phyloP scores from a whole-genome alignment of 441 rosid genomes.

The Brassica balearica region DNA sequence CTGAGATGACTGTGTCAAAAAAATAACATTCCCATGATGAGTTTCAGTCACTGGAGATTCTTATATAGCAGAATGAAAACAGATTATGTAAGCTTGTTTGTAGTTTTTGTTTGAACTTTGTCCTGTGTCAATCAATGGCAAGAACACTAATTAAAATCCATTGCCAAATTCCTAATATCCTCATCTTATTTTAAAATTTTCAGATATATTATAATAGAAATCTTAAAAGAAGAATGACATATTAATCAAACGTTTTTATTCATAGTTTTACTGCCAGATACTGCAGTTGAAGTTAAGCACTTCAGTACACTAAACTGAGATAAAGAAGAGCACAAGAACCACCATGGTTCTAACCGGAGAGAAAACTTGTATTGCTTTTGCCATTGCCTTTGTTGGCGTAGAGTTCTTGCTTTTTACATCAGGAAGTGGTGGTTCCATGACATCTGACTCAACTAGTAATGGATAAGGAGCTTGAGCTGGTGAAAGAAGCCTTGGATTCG shows the following conservation, averaged over 20 bases:
- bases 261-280: not conserved
- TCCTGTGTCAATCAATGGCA: too few species aligned
- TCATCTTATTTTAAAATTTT: too few species aligned
- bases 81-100: too few species aligned
- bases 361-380: constrained; percentile 25
- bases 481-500: not conserved
- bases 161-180: too few species aligned
- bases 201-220: too few species aligned
- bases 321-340: constrained; percentile 35
- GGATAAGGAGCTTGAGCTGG: not conserved
- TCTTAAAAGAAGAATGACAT: not conserved
- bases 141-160: too few species aligned
- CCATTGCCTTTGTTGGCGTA: constrained; percentile 33
- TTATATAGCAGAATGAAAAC: too few species aligned
- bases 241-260: not conserved
- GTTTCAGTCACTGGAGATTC: too few species aligned
- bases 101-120: too few species aligned
- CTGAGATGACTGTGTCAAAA: too few species aligned
- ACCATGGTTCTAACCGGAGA: constrained; percentile 20
- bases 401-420: not conserved
- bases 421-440: not conserved
- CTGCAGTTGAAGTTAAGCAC: constrained; percentile 29
- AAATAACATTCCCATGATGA: too few species aligned
- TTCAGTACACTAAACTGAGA: constrained; percentile 37
- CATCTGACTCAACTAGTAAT: not conserved